phyloP scores from a whole-genome alignment of 495 filamentous ascomycete genomes.

The Extremus antarcticus region DNA sequence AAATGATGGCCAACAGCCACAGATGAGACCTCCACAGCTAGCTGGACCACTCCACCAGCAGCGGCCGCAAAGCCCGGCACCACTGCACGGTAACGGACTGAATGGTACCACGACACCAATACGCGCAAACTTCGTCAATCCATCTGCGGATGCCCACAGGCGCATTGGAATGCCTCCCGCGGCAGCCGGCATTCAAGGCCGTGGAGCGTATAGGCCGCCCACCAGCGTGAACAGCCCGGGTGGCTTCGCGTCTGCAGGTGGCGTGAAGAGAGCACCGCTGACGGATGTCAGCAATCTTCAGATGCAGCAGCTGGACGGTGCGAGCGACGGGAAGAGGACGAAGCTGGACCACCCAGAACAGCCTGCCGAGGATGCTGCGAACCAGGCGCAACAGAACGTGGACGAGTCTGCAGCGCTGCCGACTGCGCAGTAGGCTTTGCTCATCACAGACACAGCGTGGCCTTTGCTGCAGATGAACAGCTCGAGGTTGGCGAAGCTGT shows the following conservation, averaged over 20 bases:
- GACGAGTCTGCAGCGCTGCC: neutral
- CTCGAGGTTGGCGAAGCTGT: too few relatives aligned
- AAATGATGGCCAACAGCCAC: neutral
- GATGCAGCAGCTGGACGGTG: conserved; percentile 12
- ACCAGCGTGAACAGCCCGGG: neutral
- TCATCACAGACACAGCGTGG: too few relatives aligned
- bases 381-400: neutral
- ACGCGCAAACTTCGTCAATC: conserved; percentile 52
- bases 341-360: conserved; percentile 5
- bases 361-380: neutral
- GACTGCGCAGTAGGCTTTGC: neutral
- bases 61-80: conserved; percentile 15
- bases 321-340: conserved; percentile 19
- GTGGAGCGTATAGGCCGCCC: conserved; percentile 48
- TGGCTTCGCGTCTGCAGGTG: conserved; percentile 9
- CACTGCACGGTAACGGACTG: neutral
- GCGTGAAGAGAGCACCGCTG: conserved; percentile 42
- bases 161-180: conserved; percentile 62
- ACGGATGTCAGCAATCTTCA: conserved; percentile 32
- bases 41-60: conserved; percentile 2
- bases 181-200: conserved; percentile 48
- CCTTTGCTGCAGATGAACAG: too few relatives aligned
- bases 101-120: conserved; percentile 11
- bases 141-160: conserved; percentile 53
- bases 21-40: too few relatives aligned